Percentiles rank a stretch among this genome's conserved stretches.
Conservation (phyloP, 2,329 filamentous ascomycete species). For the Dendryphion nanum region DNA sequence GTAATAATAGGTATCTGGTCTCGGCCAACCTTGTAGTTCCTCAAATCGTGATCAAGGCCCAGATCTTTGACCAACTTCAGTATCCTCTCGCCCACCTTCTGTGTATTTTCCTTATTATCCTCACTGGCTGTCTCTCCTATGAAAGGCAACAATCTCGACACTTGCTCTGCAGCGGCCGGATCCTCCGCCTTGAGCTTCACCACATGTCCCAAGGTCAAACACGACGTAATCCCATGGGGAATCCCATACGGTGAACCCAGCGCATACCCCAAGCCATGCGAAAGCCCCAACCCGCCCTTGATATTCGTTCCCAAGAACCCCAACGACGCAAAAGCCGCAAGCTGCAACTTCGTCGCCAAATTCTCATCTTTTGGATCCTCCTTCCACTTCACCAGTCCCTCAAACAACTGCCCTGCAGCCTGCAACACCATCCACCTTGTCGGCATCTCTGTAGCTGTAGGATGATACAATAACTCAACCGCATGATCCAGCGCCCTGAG, state of each 20-base stretch:
- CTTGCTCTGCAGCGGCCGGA: conserved; percentile 44
- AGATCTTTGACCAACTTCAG: conserved; percentile 44
- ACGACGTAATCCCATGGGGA: conserved; percentile 57
- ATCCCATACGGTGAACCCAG: conserved; percentile 56
- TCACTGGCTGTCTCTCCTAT: conserved; percentile 41
- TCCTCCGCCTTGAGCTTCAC: conserved; percentile 53
- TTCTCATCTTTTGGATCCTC: conserved; percentile 47
- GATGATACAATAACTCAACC: conserved; percentile 55
- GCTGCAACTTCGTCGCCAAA: conserved; percentile 50
- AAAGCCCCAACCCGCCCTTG: conserved; percentile 51
- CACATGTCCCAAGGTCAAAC: conserved; percentile 55
- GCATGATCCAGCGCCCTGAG: conserved; percentile 57
- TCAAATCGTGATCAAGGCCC: conserved; percentile 46
- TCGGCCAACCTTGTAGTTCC: conserved; percentile 44
- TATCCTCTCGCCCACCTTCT: conserved; percentile 46
- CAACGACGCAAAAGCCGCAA: conserved; percentile 53
- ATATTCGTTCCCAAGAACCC: conserved; percentile 53
- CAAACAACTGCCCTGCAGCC: conserved; percentile 49
- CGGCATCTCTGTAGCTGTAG: conserved; percentile 52
- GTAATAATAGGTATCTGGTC: conserved; percentile 45
- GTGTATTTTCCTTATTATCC: conserved; percentile 44
- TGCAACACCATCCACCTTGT: conserved; percentile 46
- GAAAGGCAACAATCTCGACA: conserved; percentile 46
- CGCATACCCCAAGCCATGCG: conserved; percentile 50
- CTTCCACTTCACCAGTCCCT: conserved; percentile 49